phyloP scores from a whole-genome alignment of 345 rosid genomes.

The Sonneratia alba region DNA sequence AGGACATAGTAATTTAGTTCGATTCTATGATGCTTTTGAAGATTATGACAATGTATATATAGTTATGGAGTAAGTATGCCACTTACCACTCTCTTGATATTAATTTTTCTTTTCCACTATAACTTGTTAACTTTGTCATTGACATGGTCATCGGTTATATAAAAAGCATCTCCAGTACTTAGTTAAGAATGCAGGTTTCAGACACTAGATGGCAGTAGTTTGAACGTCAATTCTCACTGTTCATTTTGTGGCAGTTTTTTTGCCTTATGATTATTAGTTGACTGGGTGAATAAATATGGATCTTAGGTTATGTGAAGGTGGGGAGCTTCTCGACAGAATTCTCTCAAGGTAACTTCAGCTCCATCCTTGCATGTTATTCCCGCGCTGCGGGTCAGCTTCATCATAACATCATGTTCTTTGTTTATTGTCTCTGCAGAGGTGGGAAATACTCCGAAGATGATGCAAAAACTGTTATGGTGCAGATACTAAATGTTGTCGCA shows the following conservation, averaged over 20 bases:
- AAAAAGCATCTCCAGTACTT: neutral
- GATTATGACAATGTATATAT: slow-evolving; percentile 75
- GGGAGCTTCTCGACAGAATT: slow-evolving; percentile 88
- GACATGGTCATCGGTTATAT: neutral
- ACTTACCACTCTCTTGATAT: slow-evolving; percentile 1
- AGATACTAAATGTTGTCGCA: slow-evolving; percentile 74
- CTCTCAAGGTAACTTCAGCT: slow-evolving; percentile 48
- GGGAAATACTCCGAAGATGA: slow-evolving; percentile 90
- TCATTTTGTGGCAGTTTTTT: neutral
- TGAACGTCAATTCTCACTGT: neutral
- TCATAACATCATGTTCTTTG: slow-evolving; percentile 9
- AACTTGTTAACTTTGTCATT: neutral
- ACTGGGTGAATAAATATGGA: slow-evolving; percentile 8
- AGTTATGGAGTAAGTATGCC: slow-evolving; percentile 78
- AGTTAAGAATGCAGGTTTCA: neutral
- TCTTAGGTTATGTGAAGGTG: slow-evolving; percentile 95
- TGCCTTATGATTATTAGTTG: neutral
- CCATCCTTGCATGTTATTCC: neutral
- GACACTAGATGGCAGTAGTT: neutral
- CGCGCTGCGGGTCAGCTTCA: neutral
- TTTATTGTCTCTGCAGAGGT: slow-evolving; percentile 36
- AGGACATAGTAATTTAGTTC: slow-evolving; percentile 75
- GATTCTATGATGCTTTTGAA: slow-evolving; percentile 86
- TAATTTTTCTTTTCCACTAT: neutral
- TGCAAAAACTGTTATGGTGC: slow-evolving; percentile 75